Base-by-base conservation (phyloP, 495 filamentous ascomycete genomes). In the Daldinia childiae region DNA sequence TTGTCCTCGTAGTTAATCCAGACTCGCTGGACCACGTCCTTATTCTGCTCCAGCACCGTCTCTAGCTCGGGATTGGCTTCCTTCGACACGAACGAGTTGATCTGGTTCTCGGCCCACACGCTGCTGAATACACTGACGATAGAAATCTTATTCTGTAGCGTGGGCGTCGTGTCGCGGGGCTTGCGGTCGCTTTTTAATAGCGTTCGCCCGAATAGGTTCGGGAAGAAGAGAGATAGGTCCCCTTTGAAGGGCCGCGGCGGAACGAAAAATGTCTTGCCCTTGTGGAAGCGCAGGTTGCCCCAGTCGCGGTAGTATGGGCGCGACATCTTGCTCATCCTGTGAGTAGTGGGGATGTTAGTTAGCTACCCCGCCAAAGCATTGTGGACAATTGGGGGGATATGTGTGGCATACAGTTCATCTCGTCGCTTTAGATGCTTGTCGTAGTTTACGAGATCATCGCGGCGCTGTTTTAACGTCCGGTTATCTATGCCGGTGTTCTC, bases 271-370 rank as follows among this genome's bases (percentile, higher is more conserved):
- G 91, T 91, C 79, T 98, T 98, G 74, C 95, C 95, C 68, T 93
- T 86, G 80, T 91, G 86, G 75, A 91, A 87, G 4, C 89, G 86
- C 82, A 98, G 85, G 79, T 93, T 93, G 58, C 85, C 85, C 90
- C 92, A 96, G 87, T 98, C 94, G 73, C 92, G 90, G 85, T 97
- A 98, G 78, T 98, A 98, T 26, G 93, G 92, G 65, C 90, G 92
- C 12, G 87, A 79, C 69, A 95, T 87, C 80, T 88, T 82, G 30
- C 80, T 77, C 62, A 83, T 86, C 45, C 86, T 87, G 70, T 58
- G 41, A 34, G 43, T 26, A 6, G 51, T 27, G 29, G 29, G 65
- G 48, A 26, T 32, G 34, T 72, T 54, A 69, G 67, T 60, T 62
- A 52, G 48, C 58, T 56, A 34, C 48, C 11, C 29, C 29, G 9